These are phyloP conservation scores for Auriscalpium orientale DNA, from an alignment of 768 basidiomycete species.

Conservation along the genomic window DNA sequence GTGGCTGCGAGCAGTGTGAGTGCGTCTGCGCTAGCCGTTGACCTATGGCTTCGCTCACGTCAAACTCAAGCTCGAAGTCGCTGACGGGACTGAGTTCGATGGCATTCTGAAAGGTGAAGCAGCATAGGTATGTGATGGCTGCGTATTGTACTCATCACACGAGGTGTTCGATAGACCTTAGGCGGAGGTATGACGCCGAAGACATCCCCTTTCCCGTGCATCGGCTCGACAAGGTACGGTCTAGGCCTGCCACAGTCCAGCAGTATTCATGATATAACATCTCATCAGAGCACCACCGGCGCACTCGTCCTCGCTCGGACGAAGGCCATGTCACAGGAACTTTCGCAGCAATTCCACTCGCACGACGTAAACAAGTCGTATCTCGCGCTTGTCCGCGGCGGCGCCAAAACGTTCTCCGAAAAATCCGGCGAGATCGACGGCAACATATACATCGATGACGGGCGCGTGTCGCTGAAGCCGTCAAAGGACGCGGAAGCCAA, in stretches of 20 bases:
- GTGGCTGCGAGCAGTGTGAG: background rate
- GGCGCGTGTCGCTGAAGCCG: conserved; percentile 4
- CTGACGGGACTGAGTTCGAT: background rate
- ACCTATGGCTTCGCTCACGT: background rate
- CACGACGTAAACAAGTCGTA: conserved; percentile 9
- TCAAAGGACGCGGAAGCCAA: background rate
- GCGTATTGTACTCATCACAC: background rate
- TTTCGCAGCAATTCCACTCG: conserved; percentile 11
- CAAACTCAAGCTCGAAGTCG: background rate
- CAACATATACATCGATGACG: conserved; percentile 2
- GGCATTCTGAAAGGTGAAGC: background rate
- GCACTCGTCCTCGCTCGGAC: conserved; percentile 12
- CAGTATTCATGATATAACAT: background rate
- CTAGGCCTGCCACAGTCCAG: background rate
- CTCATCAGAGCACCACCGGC: conserved; percentile 10
- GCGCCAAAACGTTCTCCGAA: background rate
- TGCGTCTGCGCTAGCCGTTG: background rate
- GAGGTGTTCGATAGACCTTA: conserved; percentile 1
- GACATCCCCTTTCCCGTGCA: conserved; percentile 13
- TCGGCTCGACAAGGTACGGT: conserved; percentile 15
- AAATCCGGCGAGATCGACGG: conserved; percentile 1
- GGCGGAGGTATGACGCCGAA: background rate
- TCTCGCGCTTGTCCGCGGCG: conserved; percentile 10
- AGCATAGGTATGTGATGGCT: background rate
- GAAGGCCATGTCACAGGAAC: conserved; percentile 6